Evolutionary conservation across 129 eudicot species (phyloP).

Genomic region (Artemisia argyi): DNA sequence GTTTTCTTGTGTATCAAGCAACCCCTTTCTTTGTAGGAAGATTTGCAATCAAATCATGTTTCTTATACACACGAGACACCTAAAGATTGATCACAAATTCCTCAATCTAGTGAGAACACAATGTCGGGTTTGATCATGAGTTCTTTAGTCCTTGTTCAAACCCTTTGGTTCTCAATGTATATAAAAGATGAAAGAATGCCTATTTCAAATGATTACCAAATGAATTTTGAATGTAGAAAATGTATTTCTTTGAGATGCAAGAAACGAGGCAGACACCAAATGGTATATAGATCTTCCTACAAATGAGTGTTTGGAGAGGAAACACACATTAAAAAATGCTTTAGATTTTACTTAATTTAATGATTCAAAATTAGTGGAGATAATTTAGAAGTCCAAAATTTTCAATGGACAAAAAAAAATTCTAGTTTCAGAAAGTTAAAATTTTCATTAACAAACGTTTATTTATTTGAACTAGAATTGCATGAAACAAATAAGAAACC

Average conservation of each 20-base stretch:
- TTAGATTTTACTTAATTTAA: slow-evolving; percentile 1
- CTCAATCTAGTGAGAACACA: slow-evolving; percentile 2
- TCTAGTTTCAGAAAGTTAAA: background rate
- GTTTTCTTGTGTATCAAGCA: slow-evolving; percentile 15
- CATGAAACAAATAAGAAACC: background rate
- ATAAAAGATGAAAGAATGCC: background rate
- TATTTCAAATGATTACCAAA: background rate
- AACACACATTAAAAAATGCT: slow-evolving; percentile 13
- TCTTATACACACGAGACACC: background rate
- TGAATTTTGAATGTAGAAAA: slow-evolving; percentile 17
- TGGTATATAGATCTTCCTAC: slow-evolving; percentile 29
- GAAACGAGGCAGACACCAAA: slow-evolving; percentile 31
- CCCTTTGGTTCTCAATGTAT: background rate
- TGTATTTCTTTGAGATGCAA: slow-evolving; percentile 29
- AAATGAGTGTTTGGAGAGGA: slow-evolving; percentile 23
- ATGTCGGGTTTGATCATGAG: slow-evolving; percentile 18
- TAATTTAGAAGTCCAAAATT: background rate
- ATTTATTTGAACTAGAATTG: background rate
- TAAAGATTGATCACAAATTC: slow-evolving; percentile 4
- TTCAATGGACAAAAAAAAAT: slow-evolving; percentile 27
- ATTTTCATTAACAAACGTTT: background rate
- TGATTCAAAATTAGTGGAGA: slow-evolving; percentile 18
- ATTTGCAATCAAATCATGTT: slow-evolving; percentile 22
- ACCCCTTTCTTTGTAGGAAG: background rate
- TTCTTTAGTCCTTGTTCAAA: slow-evolving; percentile 10